Evolutionary conservation across 352 stramenopile species (phyloP).

Genomic region (Plasmopara halstedii): DNA sequence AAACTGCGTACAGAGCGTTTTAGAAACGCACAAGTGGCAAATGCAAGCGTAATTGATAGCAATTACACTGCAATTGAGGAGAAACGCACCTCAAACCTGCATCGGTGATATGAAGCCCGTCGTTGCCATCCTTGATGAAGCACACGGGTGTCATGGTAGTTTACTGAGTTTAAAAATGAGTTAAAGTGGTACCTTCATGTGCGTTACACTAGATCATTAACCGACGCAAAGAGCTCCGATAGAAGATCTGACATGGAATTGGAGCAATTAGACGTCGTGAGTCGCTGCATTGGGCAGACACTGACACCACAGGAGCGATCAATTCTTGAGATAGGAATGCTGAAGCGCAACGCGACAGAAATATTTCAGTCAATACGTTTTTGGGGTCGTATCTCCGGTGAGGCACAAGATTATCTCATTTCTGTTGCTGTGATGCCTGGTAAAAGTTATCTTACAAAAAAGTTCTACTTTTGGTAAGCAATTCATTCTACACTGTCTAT

Average conservation of each 20-base stretch:
- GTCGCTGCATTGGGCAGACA: constrained; percentile 54
- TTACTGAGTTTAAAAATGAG: too few species aligned
- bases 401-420: constrained; percentile 65
- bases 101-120: constrained; percentile 45
- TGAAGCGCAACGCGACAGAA: constrained; percentile 62
- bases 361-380: constrained; percentile 56
- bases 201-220: constrained; percentile 24
- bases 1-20: constrained; percentile 1
- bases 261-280: constrained; percentile 66
- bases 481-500: neutral
- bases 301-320: constrained; percentile 70
- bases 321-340: constrained; percentile 65
- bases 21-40: constrained; percentile 1
- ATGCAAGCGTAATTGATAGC: neutral
- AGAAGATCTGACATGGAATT: too few species aligned
- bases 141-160: constrained; percentile 36
- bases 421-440: constrained; percentile 42
- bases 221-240: constrained; percentile 15
- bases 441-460: constrained; percentile 74
- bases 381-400: constrained; percentile 56
- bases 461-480: constrained; percentile 78
- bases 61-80: neutral
- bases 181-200: constrained; percentile 7
- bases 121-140: constrained; percentile 42
- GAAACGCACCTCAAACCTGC: constrained; percentile 37